phyloP scores from a whole-genome alignment of 2,329 filamentous ascomycete species.

The Ascochyta koolunga region DNA sequence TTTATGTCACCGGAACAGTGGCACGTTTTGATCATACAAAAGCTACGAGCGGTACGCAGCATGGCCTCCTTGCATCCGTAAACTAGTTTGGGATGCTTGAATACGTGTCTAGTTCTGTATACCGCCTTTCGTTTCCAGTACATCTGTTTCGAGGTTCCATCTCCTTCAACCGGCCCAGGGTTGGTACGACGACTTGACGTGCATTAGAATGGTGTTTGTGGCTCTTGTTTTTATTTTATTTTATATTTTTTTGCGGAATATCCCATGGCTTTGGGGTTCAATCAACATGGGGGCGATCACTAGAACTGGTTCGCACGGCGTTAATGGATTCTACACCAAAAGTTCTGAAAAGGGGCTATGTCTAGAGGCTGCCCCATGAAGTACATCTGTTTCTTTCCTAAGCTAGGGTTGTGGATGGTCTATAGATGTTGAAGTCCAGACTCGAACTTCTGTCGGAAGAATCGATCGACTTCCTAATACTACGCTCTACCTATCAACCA shows the following conservation, averaged over 20 bases:
- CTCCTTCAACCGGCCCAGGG: slow-evolving; percentile 30
- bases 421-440: slow-evolving; percentile 18
- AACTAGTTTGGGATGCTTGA: slow-evolving; percentile 26
- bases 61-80: slow-evolving; percentile 1
- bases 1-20: slow-evolving; percentile 10
- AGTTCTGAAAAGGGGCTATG: slow-evolving; percentile 25
- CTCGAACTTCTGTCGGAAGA: not conserved
- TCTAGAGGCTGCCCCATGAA: slow-evolving; percentile 19
- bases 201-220: slow-evolving; percentile 42
- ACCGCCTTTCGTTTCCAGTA: slow-evolving; percentile 31
- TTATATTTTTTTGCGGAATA: slow-evolving; percentile 30
- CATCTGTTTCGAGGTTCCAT: slow-evolving; percentile 36
- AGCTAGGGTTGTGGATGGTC: slow-evolving; percentile 9
- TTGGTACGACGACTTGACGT: slow-evolving; percentile 43
- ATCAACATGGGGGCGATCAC: slow-evolving; percentile 16
- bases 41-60: slow-evolving; percentile 9
- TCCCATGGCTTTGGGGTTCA: slow-evolving; percentile 21
- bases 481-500: slow-evolving; percentile 20
- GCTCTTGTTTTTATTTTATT: slow-evolving; percentile 19
- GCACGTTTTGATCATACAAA: slow-evolving; percentile 1
- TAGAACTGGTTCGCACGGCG: slow-evolving; percentile 33
- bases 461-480: slow-evolving; percentile 21
- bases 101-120: slow-evolving; percentile 25
- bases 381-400: slow-evolving; percentile 6
- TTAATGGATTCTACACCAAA: slow-evolving; percentile 30